phyloP scores from a whole-genome alignment of 345 rosid species.

The Euclidium syriacum region DNA sequence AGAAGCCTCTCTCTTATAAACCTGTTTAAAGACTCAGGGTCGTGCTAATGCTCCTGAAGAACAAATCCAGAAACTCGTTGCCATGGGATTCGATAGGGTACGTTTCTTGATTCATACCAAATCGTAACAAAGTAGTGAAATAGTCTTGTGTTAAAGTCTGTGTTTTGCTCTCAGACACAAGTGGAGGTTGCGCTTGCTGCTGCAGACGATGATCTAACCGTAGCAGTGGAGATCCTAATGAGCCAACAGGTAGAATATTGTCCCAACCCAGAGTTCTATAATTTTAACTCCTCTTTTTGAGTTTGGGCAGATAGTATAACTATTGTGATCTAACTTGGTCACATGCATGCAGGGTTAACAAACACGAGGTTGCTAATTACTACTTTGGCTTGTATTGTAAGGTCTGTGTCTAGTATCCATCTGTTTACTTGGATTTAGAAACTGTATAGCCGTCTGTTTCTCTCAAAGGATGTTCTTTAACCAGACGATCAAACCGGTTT shows the following conservation, averaged over 20 bases:
- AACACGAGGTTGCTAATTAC: not conserved
- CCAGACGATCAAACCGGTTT: slow-evolving; percentile 14
- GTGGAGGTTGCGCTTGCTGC: slow-evolving; percentile 96
- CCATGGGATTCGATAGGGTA: slow-evolving; percentile 97
- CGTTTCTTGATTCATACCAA: slow-evolving; percentile 7
- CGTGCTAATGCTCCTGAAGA: slow-evolving; percentile 48
- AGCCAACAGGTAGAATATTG: slow-evolving; percentile 64
- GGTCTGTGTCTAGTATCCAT: slow-evolving; percentile 1
- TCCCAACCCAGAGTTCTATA: not conserved
- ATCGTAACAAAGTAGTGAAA: not conserved
- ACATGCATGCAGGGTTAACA: slow-evolving; percentile 16
- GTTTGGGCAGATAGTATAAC: not conserved
- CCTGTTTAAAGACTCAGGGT: slow-evolving; percentile 34
- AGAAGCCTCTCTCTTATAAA: not conserved
- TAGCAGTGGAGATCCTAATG: slow-evolving; percentile 92
- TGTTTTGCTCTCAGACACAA: slow-evolving; percentile 63
- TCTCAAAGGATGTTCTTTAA: not conserved
- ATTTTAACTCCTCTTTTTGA: not conserved
- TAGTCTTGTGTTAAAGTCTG: not conserved
- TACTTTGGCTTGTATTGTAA: slow-evolving; percentile 7
- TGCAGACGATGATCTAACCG: slow-evolving; percentile 81
- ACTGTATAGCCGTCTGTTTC: slow-evolving; percentile 23
- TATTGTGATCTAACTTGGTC: slow-evolving; percentile 3
- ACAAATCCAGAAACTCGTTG: slow-evolving; percentile 71
- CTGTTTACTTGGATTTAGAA: slow-evolving; percentile 17